Evolutionary conservation across 2,329 filamentous ascomycete species (phyloP).

Genomic region (Colletotrichum eremochloae): DNA sequence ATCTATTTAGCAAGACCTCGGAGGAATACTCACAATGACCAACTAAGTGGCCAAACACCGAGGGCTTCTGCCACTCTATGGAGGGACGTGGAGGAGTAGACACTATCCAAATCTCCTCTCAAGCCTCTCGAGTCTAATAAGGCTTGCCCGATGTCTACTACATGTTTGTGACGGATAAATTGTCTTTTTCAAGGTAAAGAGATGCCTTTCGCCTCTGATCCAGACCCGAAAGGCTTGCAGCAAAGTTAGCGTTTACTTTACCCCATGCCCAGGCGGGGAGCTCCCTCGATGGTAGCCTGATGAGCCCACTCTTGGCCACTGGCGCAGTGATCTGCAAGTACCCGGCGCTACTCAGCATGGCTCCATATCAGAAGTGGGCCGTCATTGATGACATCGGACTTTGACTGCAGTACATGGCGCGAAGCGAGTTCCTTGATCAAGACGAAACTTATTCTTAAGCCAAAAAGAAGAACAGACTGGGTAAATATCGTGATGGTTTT

Average conservation of each 20-base stretch:
- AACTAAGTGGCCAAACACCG: too few relatives aligned
- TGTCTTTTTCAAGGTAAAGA: neutral
- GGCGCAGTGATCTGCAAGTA: conserved; percentile 6
- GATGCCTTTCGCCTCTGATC: too few relatives aligned
- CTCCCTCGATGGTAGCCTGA: neutral
- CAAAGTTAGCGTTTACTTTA: neutral
- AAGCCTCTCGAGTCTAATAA: too few relatives aligned
- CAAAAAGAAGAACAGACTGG: neutral
- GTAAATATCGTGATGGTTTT: neutral
- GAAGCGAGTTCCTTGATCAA: neutral
- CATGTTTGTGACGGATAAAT: too few relatives aligned
- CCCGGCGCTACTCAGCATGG: neutral
- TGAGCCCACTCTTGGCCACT: conserved; percentile 3
- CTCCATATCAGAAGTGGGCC: neutral
- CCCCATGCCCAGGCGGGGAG: neutral
- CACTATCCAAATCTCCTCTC: too few relatives aligned
- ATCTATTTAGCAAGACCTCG: too few relatives aligned
- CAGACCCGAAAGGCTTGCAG: neutral
- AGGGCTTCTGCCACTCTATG: too few relatives aligned
- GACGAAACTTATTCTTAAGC: neutral
- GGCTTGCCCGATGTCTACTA: too few relatives aligned
- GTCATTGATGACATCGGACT: neutral
- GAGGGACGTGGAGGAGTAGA: too few relatives aligned
- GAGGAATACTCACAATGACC: too few relatives aligned
- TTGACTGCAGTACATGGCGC: neutral